Conservation (phyloP, 306 rosid species). For the Castanea crenata region DNA sequence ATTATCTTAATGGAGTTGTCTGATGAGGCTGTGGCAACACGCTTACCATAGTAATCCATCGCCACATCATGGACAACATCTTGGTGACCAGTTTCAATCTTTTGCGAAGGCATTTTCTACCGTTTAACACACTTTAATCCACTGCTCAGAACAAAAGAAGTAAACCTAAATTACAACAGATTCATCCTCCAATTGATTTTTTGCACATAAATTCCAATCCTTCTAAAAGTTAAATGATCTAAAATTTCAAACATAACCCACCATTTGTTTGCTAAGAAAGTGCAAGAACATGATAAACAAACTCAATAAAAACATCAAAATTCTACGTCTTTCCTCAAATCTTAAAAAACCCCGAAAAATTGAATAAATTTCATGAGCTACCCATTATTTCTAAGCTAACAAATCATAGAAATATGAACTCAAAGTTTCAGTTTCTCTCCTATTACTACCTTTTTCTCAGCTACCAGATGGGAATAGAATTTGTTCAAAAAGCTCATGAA, state of each 20-base stretch:
- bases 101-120: slow-evolving; percentile 66
- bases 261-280: not conserved
- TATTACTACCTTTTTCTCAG: not conserved
- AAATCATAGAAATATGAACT: not conserved
- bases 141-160: not conserved
- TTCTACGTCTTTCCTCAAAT: not conserved
- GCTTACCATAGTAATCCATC: slow-evolving; percentile 84
- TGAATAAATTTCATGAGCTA: not conserved
- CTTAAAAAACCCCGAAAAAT: not conserved
- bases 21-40: slow-evolving; percentile 79
- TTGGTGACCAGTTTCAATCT: slow-evolving; percentile 83
- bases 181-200: not conserved
- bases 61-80: slow-evolving; percentile 74
- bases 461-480: too few species aligned
- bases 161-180: not conserved
- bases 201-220: not conserved
- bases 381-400: not conserved
- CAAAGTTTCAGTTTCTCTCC: not conserved
- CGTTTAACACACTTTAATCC: slow-evolving; percentile 7
- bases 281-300: not conserved
- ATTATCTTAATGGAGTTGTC: slow-evolving; percentile 82
- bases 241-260: not conserved
- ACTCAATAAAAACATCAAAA: not conserved
- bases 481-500: too few species aligned
- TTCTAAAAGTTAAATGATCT: not conserved